These are phyloP conservation scores for Dictyophora rubrovolvata DNA, from an alignment of 768 basidiomycete species.

Conservation along the genomic window DNA sequence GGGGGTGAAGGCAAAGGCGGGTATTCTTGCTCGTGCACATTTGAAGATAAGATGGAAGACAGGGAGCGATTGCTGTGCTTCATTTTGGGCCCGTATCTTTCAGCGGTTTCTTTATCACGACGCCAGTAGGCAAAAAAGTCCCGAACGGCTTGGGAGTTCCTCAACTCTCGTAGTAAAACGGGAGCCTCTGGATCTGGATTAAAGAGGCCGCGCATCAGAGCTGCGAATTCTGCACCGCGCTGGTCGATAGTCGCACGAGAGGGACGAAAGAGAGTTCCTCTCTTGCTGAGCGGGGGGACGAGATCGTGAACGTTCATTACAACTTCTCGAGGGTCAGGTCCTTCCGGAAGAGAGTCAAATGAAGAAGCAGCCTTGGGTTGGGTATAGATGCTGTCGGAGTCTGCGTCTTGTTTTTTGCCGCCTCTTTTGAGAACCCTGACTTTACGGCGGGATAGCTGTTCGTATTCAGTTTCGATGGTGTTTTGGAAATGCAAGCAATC, in stretches of 20 bases:
- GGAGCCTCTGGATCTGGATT: constrained; percentile 42
- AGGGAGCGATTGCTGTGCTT: constrained; percentile 32
- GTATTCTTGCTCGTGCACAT: constrained; percentile 18
- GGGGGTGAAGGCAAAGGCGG: background rate
- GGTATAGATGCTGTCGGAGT: constrained; percentile 32
- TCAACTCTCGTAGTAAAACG: constrained; percentile 53
- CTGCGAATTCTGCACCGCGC: constrained; percentile 48
- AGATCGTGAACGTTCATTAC: constrained; percentile 57
- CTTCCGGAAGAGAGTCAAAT: constrained; percentile 77
- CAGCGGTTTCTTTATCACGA: constrained; percentile 52
- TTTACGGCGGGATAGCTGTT: constrained; percentile 53
- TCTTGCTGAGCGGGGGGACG: constrained; percentile 60
- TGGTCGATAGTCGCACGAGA: constrained; percentile 57
- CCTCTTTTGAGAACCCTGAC: constrained; percentile 56
- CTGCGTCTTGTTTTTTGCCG: constrained; percentile 56
- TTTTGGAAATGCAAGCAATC: constrained; percentile 75
- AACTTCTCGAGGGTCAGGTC: constrained; percentile 67
- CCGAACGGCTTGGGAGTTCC: constrained; percentile 43
- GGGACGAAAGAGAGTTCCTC: constrained; percentile 61
- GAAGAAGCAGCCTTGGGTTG: constrained; percentile 53
- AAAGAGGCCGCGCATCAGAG: constrained; percentile 51
- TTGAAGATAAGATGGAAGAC: constrained; percentile 30
- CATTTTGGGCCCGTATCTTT: constrained; percentile 23
- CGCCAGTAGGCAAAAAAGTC: constrained; percentile 79
- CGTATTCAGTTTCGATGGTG: constrained; percentile 54